A percentile compares a stretch with the other conserved stretches of the same genome.
Evolutionary conservation across 768 basidiomycete genomes (phyloP).

Genomic region (Tylopilus intermedius): DNA sequence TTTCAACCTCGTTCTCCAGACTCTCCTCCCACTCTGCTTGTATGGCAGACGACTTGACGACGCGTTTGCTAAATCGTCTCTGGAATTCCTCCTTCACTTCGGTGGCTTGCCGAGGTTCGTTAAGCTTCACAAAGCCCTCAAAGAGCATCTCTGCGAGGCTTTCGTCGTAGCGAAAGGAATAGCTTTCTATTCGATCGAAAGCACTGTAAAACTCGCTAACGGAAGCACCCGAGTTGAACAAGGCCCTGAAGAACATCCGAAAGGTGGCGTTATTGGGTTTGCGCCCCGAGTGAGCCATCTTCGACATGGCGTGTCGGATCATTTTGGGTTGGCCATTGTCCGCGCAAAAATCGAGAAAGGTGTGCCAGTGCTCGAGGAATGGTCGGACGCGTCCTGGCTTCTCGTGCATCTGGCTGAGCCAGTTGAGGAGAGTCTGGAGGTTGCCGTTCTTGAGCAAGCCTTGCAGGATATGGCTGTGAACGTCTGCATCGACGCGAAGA

Average conservation of each 20-base stretch:
- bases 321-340: conserved; percentile 23
- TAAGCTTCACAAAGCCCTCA: conserved; percentile 40
- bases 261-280: conserved; percentile 45
- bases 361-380: conserved; percentile 50
- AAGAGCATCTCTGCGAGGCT: conserved; percentile 38
- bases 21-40: conserved; percentile 30
- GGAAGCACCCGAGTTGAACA: conserved; percentile 32
- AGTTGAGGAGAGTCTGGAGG: conserved; percentile 39
- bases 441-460: conserved; percentile 45
- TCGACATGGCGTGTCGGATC: conserved; percentile 30
- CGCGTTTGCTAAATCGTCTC: conserved; percentile 28
- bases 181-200: conserved; percentile 44
- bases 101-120: conserved; percentile 33
- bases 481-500: conserved; percentile 39
- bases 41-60: conserved; percentile 23
- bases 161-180: conserved; percentile 41
- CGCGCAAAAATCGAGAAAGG: conserved; percentile 42
- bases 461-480: conserved; percentile 47
- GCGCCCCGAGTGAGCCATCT: conserved; percentile 37
- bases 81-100: conserved; percentile 38
- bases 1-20: conserved; percentile 29
- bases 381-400: conserved; percentile 45
- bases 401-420: conserved; percentile 51
- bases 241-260: conserved; percentile 44
- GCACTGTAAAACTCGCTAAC: conserved; percentile 35